These are phyloP conservation scores for Flueggea neowawraea DNA, from an alignment of 441 rosid genomes.

Conservation along the genomic window DNA sequence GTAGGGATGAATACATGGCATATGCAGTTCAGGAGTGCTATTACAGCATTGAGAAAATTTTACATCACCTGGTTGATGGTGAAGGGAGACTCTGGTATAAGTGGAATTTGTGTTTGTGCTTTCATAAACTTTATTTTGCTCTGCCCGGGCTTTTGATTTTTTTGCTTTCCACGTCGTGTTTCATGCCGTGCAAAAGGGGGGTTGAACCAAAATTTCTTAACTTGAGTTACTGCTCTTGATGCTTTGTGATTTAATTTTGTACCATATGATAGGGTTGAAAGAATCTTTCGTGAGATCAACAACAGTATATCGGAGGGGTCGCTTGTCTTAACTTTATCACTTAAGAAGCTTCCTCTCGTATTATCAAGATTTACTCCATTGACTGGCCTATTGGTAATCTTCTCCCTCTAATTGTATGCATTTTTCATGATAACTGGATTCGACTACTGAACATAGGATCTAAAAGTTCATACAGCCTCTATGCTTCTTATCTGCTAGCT, in stretches of 20 bases:
- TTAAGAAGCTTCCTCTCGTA: constrained; percentile 82
- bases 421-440: no score
- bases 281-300: constrained; percentile 81
- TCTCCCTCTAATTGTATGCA: neutral
- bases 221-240: neutral
- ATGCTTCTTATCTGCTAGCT: no score
- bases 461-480: no score
- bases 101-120: constrained; percentile 11
- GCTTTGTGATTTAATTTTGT: neutral
- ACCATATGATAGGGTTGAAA: constrained; percentile 76
- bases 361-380: constrained; percentile 88
- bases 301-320: constrained; percentile 66
- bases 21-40: constrained; percentile 99
- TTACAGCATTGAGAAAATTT: constrained; percentile 75
- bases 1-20: constrained; percentile 96
- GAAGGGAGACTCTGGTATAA: constrained; percentile 93
- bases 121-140: no score
- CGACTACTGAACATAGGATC: no score
- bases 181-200: no score
- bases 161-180: neutral
- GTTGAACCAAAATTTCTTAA: neutral
- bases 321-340: constrained; percentile 71
- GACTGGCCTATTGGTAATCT: constrained; percentile 92
- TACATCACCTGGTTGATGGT: constrained; percentile 86
- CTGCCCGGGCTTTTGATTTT: neutral